These are phyloP conservation scores for Cichorium intybus DNA, from an alignment of 140 eudicot species.

Conservation along the genomic window DNA sequence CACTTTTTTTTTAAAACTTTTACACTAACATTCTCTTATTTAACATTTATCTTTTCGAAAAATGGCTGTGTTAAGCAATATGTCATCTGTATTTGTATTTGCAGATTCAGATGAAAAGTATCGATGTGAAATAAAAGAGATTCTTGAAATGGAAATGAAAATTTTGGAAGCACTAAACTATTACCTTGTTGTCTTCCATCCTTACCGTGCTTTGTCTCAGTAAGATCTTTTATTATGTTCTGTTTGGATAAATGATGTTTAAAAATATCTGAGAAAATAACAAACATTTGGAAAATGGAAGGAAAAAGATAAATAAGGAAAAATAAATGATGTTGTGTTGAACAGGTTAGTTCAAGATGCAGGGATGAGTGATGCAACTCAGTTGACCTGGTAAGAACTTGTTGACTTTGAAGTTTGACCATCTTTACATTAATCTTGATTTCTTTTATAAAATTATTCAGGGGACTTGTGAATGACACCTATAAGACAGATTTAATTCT, in stretches of 20 bases:
- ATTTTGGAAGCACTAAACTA: slow-evolving; percentile 91
- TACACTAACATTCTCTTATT: background rate
- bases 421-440: background rate
- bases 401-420: background rate
- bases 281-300: no score
- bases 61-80: slow-evolving; percentile 6
- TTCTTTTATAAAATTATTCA: slow-evolving; percentile 21
- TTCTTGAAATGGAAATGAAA: slow-evolving; percentile 99
- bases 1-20: background rate
- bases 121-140: slow-evolving; percentile 85
- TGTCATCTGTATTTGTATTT: slow-evolving; percentile 2
- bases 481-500: slow-evolving; percentile 96
- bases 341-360: slow-evolving; percentile 89
- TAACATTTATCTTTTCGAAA: background rate
- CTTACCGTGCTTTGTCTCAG: slow-evolving; percentile 86
- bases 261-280: background rate
- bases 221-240: slow-evolving; percentile 33
- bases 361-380: slow-evolving; percentile 91
- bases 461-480: slow-evolving; percentile 98
- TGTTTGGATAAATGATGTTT: background rate
- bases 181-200: slow-evolving; percentile 90
- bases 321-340: no score
- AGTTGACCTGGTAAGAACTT: slow-evolving; percentile 65
- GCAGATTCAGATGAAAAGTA: slow-evolving; percentile 88
- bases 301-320: no score